Conservation (phyloP, 2,329 filamentous ascomycete species). For the Massarina eburnea region DNA sequence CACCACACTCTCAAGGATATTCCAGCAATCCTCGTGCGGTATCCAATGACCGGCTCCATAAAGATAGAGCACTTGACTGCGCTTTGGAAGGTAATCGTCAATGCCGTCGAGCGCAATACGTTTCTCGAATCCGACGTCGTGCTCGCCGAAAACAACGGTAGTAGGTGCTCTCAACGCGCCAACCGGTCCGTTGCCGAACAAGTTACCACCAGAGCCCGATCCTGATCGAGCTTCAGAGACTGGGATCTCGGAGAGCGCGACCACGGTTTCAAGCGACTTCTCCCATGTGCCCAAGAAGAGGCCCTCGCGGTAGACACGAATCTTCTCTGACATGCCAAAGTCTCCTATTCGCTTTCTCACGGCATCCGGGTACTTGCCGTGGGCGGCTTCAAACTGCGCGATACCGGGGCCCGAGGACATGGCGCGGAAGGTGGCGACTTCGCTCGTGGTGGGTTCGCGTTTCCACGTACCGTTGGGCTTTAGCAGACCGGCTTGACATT, state of each 20-base stretch:
- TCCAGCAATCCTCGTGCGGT: constrained; percentile 50
- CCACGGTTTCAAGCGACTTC: constrained; percentile 54
- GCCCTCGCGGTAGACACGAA: constrained; percentile 48
- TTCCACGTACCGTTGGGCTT: constrained; percentile 11
- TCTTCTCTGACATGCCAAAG: constrained; percentile 54
- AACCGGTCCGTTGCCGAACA: constrained; percentile 49
- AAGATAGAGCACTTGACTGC: constrained; percentile 55
- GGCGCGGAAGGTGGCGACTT: constrained; percentile 53
- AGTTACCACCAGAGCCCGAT: constrained; percentile 33
- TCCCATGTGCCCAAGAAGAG: constrained; percentile 51
- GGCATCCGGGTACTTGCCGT: constrained; percentile 37
- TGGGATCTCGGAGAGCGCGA: constrained; percentile 49
- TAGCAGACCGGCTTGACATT: constrained; percentile 36
- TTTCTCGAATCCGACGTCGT: constrained; percentile 55
- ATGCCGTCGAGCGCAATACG: constrained; percentile 56
- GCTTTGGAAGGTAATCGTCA: constrained; percentile 51
- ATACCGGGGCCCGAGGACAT: constrained; percentile 54
- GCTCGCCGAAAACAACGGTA: constrained; percentile 57
- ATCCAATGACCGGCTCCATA: constrained; percentile 56
- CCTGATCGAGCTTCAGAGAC: constrained; percentile 8
- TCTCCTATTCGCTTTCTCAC: constrained; percentile 43
- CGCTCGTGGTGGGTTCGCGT: constrained; percentile 11
- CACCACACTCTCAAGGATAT: constrained; percentile 44
- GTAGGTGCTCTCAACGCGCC: constrained; percentile 55
- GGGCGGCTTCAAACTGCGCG: constrained; percentile 43